Evolutionary conservation across 1,284 basidiomycete species (phyloP), one percentile per base, ranked within the genome.

Genomic region (Fomitopsis schrenkii): DNA sequence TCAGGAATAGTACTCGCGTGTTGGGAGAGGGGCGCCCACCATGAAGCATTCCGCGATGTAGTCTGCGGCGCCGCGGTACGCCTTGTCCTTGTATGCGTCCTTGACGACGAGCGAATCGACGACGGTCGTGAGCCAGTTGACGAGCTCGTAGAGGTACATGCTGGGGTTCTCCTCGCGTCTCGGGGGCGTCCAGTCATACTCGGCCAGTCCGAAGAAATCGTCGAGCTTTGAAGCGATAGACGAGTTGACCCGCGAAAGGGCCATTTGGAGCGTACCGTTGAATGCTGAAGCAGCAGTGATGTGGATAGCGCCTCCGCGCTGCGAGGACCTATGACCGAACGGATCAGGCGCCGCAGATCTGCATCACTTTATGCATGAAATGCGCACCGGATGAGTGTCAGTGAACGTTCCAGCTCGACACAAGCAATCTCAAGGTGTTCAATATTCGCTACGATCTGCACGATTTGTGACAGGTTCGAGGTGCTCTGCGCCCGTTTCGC

Each of bases 71-170:
- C 87, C 90, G 66, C 84, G 83, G 74, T 97, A 99, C 14, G 94
- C 92, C 63, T 91, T 87, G 55, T 93, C 90, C 76, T 97, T 97
- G 75, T 95, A 91, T 6, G 79, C 77, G 61, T 94, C 88, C 63
- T 93, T 88, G 70, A 97, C 89, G 56, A 92, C 82, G 19, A 98
- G 88, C 35, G 93, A 93, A 74, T 98, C 97, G 66, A 99, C 95
- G 66, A 98, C 94, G 1, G 96, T 97, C 44, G 91, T 94, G 50
- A 99, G 81, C 93, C 97, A 99, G 69, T 95, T 95, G 71, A 97
- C 85, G 71, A 98, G 86, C 74, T 98, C 97, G 71, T 94, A 91
- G 8, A 99, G 82, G 75, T 98, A 98, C 80, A 89, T 88, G 81
- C 94, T 97, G 50, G 95, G 93, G 48, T 85, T 85, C 62, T 83